Evolutionary conservation across 257 asterid genomes (phyloP).

Genomic region (Marsdenia floribunda): DNA sequence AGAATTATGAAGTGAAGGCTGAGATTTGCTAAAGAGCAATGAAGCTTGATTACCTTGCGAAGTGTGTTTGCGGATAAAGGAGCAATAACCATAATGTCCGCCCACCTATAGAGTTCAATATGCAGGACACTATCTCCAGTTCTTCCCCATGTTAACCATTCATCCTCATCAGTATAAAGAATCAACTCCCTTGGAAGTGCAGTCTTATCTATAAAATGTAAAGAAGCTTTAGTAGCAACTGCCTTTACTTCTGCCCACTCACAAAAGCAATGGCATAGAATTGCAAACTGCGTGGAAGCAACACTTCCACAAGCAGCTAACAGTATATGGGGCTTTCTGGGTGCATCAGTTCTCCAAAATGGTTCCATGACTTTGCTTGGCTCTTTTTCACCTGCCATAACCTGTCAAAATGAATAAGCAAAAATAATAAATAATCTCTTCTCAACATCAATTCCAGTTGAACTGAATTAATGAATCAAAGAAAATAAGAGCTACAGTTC

Average conservation of each 20-base stretch:
- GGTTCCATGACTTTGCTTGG: conserved; percentile 23
- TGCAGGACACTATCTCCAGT: conserved; percentile 76
- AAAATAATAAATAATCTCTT: not conserved
- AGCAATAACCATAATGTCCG: conserved; percentile 87
- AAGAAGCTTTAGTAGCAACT: conserved; percentile 68
- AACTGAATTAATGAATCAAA: not conserved
- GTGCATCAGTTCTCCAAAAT: conserved; percentile 25
- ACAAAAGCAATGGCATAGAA: conserved; percentile 63
- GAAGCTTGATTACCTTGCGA: conserved; percentile 55
- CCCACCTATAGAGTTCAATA: conserved; percentile 85
- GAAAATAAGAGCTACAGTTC: not conserved
- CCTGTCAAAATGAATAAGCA: conserved; percentile 21
- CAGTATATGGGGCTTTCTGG: conserved; percentile 66
- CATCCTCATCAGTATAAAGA: conserved; percentile 76
- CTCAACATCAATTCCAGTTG: not conserved
- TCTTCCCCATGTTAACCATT: conserved; percentile 77
- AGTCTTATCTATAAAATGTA: conserved; percentile 61
- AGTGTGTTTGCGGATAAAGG: conserved; percentile 96
- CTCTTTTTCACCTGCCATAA: conserved; percentile 38
- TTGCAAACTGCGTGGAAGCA: conserved; percentile 80
- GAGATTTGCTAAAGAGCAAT: not conserved
- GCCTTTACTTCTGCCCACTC: conserved; percentile 97
- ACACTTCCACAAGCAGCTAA: conserved; percentile 94
- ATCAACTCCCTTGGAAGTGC: conserved; percentile 61
- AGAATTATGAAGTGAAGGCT: not conserved